Base-by-base conservation (phyloP, 768 basidiomycete species). In the Naganishia friedmannii region DNA sequence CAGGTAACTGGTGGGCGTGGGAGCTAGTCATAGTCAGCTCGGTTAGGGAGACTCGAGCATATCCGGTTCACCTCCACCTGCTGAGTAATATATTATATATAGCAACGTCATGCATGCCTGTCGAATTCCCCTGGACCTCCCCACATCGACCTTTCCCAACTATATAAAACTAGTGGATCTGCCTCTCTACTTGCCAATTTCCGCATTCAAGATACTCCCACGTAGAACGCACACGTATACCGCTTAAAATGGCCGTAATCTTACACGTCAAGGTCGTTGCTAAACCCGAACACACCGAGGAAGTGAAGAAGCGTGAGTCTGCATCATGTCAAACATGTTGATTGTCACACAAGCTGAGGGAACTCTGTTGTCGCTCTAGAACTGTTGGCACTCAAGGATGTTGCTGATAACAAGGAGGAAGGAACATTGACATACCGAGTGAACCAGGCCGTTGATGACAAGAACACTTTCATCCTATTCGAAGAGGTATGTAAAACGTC, bases 401-500 rank as follows among this genome's bases (percentile, higher is more conserved):
- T 23, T 17, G 68, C 68, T 15, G 37, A 53, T 19, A 65, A 53
- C 45, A 34, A 65, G n/a, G 63, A 70, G 42, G 69, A 70, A 32
- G 69, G 69, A 8, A 48, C 39, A 51, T 29, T 70, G n/a, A 37
- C 29, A n/a, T 70, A 70, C 60, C 60, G 60, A 17, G 60, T 65
- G 23, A 53, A 45, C 28, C 42, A 63, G 21, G 32, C 29, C 13
- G 31, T 53, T 0, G 60, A 65, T 21, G 60, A 70, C 42, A 37
- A 42, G 58, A 54, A 65, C 53, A 70, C 45, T 28, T 54, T 70
- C 42, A 60, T 63, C 7, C 23, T 70, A 13, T 70, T 65, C 28
- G 69, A 70, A 45, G 69, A 70, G 48, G 69, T 65, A n/a, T 9
- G 69, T 70, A 3, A 10, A n/a, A 26, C 29, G 55, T 8, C 9